Evolutionary conservation across 2,329 filamentous ascomycete genomes (phyloP).

Genomic region (Aspergillus eucalypticola): DNA sequence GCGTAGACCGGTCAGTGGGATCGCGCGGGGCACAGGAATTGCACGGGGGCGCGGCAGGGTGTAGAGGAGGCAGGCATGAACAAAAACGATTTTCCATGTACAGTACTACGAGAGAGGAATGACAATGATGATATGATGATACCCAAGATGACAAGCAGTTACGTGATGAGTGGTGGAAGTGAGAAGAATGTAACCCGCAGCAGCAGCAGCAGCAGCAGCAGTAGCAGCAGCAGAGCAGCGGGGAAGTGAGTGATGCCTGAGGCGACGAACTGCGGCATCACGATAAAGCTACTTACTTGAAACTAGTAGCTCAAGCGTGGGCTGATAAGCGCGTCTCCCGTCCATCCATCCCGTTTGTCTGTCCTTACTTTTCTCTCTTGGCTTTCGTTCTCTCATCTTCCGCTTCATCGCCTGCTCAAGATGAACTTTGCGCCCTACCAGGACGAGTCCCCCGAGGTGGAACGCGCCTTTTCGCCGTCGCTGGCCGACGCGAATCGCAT

Average conservation of each 20-base stretch:
- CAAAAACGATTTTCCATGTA: conserved; percentile 16
- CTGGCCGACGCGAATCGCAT: conserved; percentile 45
- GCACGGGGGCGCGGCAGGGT: conserved; percentile 36
- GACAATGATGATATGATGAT: conserved; percentile 17
- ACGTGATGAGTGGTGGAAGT: neutral
- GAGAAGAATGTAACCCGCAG: neutral
- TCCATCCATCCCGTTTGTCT: neutral
- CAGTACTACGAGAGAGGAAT: conserved; percentile 17
- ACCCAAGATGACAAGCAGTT: conserved; percentile 7
- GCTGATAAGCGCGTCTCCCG: conserved; percentile 1
- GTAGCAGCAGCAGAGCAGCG: neutral
- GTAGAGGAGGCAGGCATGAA: conserved; percentile 18
- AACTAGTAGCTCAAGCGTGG: neutral
- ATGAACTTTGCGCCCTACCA: conserved; percentile 99
- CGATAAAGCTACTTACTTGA: neutral
- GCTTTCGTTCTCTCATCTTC: conserved; percentile 1
- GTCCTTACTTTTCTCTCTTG: neutral
- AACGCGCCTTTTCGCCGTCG: conserved; percentile 75
- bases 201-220: too few relatives aligned
- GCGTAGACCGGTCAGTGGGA: conserved; percentile 42
- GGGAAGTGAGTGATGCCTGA: neutral
- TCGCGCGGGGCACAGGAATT: conserved; percentile 39
- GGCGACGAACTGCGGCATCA: conserved; percentile 2
- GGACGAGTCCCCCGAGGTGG: conserved; percentile 82
- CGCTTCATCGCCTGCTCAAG: conserved; percentile 23